Conservation (phyloP, 257 asterid species). For the Fraxinus pennsylvanica region DNA sequence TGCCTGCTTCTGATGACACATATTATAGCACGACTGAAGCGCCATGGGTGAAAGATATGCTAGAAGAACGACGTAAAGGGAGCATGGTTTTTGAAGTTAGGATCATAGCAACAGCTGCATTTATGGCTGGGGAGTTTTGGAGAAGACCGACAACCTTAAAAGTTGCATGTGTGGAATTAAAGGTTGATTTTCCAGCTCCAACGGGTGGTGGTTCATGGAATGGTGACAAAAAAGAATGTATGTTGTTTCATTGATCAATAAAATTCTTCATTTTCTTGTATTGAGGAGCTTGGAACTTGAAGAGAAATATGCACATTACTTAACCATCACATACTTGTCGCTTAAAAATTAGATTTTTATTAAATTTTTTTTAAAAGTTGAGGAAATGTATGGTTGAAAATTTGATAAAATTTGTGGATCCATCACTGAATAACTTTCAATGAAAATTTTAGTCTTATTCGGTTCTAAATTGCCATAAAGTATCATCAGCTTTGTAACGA, state of each 20-base stretch:
- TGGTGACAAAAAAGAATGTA: constrained; percentile 9
- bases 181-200: constrained; percentile 17
- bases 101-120: constrained; percentile 5
- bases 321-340: too few species aligned
- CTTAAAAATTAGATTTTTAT: too few species aligned
- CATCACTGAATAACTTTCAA: too few species aligned
- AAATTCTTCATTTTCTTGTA: not conserved
- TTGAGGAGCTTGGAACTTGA: not conserved
- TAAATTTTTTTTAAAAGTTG: too few species aligned
- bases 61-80: constrained; percentile 12
- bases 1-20: not conserved
- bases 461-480: too few species aligned
- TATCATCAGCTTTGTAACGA: too few species aligned
- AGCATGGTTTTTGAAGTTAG: constrained; percentile 15
- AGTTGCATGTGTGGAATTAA: constrained; percentile 18
- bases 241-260: not conserved
- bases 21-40: not conserved
- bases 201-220: constrained; percentile 23
- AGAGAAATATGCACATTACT: too few species aligned
- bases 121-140: not conserved
- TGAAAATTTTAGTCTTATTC: too few species aligned
- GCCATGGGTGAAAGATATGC: constrained; percentile 22
- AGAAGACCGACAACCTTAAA: constrained; percentile 1
- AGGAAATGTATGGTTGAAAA: too few species aligned
- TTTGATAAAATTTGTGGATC: too few species aligned